A percentile compares a stretch with the other conserved stretches of the same genome.
Evolutionary conservation across 768 basidiomycete genomes (phyloP).

Genomic region (Kwoniella botswanensis): DNA sequence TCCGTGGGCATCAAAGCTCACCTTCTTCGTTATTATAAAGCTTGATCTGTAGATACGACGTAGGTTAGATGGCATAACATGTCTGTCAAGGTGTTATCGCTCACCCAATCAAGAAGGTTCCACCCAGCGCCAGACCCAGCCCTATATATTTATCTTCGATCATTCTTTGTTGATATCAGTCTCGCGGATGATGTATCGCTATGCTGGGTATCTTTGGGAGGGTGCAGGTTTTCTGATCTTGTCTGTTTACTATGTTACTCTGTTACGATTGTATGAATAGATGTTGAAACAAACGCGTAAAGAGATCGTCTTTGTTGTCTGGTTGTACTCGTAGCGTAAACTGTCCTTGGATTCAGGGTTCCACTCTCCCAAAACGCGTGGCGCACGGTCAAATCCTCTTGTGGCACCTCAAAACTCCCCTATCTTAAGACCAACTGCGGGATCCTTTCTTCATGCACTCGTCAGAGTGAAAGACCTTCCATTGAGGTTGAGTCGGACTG

Average conservation of each 20-base stretch:
- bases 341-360: constrained; percentile 2
- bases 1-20: constrained; percentile 48
- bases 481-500: too few relatives aligned
- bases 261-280: background rate
- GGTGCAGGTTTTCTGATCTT: background rate
- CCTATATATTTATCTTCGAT: constrained; percentile 96
- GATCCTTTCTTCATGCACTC: too few relatives aligned
- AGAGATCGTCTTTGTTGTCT: background rate
- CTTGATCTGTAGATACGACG: constrained; percentile 66
- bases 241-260: background rate
- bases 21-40: constrained; percentile 99
- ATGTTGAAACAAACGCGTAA: background rate
- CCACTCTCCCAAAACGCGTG: background rate
- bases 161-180: constrained; percentile 26
- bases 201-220: constrained; percentile 14
- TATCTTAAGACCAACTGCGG: too few relatives aligned
- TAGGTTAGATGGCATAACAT: background rate
- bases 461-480: too few relatives aligned
- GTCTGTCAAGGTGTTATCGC: constrained; percentile 8
- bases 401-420: background rate
- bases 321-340: background rate
- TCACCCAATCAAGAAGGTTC: constrained; percentile 77
- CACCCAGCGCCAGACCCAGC: constrained; percentile 80
- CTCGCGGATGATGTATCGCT: background rate
- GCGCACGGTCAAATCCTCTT: background rate